Evolutionary conservation across 2,329 filamentous ascomycete species (phyloP).

Genomic region (Pyrenophora teres): DNA sequence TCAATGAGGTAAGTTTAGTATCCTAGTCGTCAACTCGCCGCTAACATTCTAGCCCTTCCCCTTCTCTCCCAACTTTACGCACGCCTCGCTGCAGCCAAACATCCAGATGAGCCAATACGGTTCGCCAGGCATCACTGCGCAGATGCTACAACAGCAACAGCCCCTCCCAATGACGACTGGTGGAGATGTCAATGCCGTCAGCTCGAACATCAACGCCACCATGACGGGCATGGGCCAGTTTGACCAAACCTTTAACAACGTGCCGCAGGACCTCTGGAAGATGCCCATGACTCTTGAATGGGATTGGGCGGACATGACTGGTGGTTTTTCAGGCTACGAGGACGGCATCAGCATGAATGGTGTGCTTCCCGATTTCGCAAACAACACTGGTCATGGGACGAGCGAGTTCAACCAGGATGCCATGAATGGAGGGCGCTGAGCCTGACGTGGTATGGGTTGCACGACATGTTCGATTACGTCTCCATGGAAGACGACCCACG

Average conservation of each 20-base stretch:
- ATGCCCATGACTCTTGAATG: constrained; percentile 96
- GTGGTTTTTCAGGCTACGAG: constrained; percentile 42
- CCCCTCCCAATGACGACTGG: constrained; percentile 29
- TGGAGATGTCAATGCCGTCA: constrained; percentile 29
- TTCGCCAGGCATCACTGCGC: constrained; percentile 39
- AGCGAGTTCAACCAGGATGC: constrained; percentile 41
- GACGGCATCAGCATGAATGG: constrained; percentile 48
- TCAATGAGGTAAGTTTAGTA: constrained; percentile 41
- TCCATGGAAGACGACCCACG: not conserved
- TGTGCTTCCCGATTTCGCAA: constrained; percentile 41
- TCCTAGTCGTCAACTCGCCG: not conserved
- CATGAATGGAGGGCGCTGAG: constrained; percentile 39
- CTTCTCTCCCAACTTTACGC: constrained; percentile 48
- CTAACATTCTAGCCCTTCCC: constrained; percentile 43
- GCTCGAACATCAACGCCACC: constrained; percentile 30
- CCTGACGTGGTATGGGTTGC: not conserved
- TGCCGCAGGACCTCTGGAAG: constrained; percentile 92
- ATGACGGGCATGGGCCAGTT: constrained; percentile 56
- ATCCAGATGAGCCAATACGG: constrained; percentile 35
- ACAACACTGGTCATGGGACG: constrained; percentile 34
- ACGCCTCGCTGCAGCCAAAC: constrained; percentile 42
- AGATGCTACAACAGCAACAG: constrained; percentile 38
- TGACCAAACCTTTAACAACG: constrained; percentile 73
- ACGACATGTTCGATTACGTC: constrained; percentile 7
- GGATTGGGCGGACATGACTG: constrained; percentile 68